Evolutionary conservation across 2,329 filamentous ascomycete genomes (phyloP).

Genomic region (Ceratocystis diversiconidia): DNA sequence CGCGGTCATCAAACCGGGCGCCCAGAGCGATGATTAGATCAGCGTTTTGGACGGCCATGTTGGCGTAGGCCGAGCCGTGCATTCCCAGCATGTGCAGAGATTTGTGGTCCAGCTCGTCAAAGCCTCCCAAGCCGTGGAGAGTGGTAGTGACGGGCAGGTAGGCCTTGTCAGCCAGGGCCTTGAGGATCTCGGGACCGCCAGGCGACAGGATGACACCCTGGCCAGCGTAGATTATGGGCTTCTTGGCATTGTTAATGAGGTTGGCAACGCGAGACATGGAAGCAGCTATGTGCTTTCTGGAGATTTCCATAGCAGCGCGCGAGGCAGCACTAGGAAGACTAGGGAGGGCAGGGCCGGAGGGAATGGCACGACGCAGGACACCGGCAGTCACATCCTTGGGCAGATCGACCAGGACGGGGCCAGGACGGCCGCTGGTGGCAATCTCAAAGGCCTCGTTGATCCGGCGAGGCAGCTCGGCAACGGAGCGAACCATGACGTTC

Average conservation of each 20-base stretch:
- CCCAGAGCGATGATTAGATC: conserved; percentile 93
- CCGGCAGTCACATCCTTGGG: conserved; percentile 92
- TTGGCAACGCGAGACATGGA: conserved; percentile 66
- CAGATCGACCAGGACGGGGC: conserved; percentile 86
- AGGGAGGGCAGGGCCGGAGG: conserved; percentile 57
- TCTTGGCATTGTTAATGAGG: conserved; percentile 78
- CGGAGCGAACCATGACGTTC: conserved; percentile 97
- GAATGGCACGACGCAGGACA: conserved; percentile 70
- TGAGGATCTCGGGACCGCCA: conserved; percentile 65
- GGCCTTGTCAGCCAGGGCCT: conserved; percentile 76
- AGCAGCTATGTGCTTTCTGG: conserved; percentile 54
- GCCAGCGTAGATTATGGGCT: conserved; percentile 89
- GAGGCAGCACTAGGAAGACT: conserved; percentile 75
- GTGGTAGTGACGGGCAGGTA: conserved; percentile 92
- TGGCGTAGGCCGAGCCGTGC: conserved; percentile 94
- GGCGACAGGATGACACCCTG: conserved; percentile 72
- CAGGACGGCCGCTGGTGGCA: conserved; percentile 82
- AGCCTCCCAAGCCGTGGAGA: conserved; percentile 81
- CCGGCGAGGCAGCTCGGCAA: conserved; percentile 78
- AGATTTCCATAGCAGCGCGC: conserved; percentile 60
- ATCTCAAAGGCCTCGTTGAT: conserved; percentile 99
- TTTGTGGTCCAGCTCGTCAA: conserved; percentile 86
- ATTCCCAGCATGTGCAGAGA: conserved; percentile 96
- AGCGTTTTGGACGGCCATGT: conserved; percentile 94
- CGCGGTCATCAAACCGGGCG: conserved; percentile 90